Base-by-base conservation (phyloP, 179 eudicot species). In the Silene noctiflora region DNA sequence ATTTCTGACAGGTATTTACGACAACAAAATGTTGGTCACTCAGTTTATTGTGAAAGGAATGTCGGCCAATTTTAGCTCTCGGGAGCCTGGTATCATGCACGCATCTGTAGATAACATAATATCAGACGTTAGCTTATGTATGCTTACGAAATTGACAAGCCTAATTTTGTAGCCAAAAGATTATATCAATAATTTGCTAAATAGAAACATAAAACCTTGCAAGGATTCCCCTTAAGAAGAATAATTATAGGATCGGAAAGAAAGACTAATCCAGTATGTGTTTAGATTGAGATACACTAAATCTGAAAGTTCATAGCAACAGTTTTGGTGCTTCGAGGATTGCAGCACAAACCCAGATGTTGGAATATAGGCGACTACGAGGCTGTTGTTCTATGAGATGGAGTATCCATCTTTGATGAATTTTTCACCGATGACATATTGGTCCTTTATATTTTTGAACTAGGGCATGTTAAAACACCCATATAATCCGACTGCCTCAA, bases 61-160 rank as follows among this genome's bases (percentile, higher is more conserved):
- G 72, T 33, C 62, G 79, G 44, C 73, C 61, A 0, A 20, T 68
- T 59, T 6, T 60, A 27, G 67, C 69, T 77, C 70, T 35, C 48
- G 16, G 31, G 75, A 76, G 67, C 63, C 62, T 68, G 55, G 75
- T 56, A 72, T 87, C 85, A 89, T 71, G 83, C 88, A 25, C 77
- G 90, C 70, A 86, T 85, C 89, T 89, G 86, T 86, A 83, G 55
- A 72, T 19, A 66, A 58, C 65, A 63, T 48, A 48, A 20, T 66
- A 39, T 51, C 27, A 27, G 55, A 69, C 27, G 13, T 70, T 25
- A 71, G 17, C 17, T 67, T 9, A 27, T 35, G 72, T 9, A 39
- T 8, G 12, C 51, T 16, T n/a, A 25, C 16, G 55, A 42, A 67
- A 67, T 19, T 17, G 8, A 65, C 22, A 48, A 14, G 17, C 5